Evolutionary conservation across 2,329 filamentous ascomycete species (phyloP).

Genomic region (Shiraia sp.): DNA sequence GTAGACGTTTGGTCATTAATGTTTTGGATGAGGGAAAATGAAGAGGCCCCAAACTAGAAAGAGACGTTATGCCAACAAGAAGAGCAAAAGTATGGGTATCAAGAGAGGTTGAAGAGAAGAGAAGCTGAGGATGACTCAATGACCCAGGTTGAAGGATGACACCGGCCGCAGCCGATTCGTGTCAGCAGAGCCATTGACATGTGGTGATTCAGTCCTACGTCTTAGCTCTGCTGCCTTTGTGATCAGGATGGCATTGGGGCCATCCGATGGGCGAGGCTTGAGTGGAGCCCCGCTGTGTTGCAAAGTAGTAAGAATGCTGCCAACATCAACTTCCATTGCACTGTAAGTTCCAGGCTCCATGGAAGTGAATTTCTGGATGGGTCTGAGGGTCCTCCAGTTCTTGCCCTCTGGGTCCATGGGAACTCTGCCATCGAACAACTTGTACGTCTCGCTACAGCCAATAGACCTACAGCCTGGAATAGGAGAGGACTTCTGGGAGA

Average conservation of each 20-base stretch:
- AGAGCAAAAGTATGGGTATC: constrained; percentile 15
- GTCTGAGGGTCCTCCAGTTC: constrained; percentile 39
- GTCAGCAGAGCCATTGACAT: constrained; percentile 7
- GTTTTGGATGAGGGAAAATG: no score
- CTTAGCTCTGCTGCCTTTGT: constrained; percentile 32
- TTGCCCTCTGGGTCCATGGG: constrained; percentile 33
- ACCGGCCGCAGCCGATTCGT: constrained; percentile 4
- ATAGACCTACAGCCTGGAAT: constrained; percentile 26
- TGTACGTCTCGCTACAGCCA: constrained; percentile 44
- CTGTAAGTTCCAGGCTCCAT: constrained; percentile 38
- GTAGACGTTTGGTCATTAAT: no score
- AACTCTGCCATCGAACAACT: constrained; percentile 39
- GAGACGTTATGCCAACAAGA: neutral
- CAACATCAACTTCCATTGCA: constrained; percentile 42
- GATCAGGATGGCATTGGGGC: constrained; percentile 32
- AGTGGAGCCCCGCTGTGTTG: constrained; percentile 34
- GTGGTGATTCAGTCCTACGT: constrained; percentile 26
- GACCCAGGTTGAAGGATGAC: constrained; percentile 8
- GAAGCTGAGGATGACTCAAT: neutral
- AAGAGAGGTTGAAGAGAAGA: constrained; percentile 11
- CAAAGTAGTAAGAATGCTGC: constrained; percentile 42
- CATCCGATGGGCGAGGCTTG: constrained; percentile 34
- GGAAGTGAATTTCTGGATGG: constrained; percentile 24
- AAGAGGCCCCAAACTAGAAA: no score
- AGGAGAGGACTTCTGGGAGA: constrained; percentile 9